These are phyloP conservation scores for Galerina marginata DNA, from an alignment of 768 basidiomycete genomes.

Conservation along the genomic window DNA sequence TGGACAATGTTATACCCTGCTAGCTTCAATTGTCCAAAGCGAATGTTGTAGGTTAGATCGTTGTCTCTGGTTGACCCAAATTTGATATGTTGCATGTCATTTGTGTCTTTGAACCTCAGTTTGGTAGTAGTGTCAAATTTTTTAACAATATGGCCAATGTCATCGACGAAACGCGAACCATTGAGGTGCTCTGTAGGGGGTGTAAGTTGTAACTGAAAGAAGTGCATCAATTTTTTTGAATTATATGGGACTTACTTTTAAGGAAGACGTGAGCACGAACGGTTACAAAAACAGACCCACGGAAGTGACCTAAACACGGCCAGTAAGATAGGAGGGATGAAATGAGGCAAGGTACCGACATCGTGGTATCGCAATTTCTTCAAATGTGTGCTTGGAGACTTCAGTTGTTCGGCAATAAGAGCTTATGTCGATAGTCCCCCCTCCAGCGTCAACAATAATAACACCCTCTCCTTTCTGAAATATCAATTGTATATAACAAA, in stretches of 20 bases:
- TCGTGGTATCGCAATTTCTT: constrained; percentile 52
- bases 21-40: constrained; percentile 52
- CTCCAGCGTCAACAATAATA: constrained; percentile 63
- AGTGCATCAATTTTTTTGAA: no score
- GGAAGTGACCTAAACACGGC: constrained; percentile 43
- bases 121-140: constrained; percentile 56
- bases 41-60: constrained; percentile 45
- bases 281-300: constrained; percentile 44
- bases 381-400: constrained; percentile 32
- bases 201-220: no score
- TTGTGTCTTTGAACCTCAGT: constrained; percentile 42
- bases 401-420: constrained; percentile 44
- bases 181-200: constrained; percentile 38
- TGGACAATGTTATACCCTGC: constrained; percentile 25
- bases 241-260: neutral
- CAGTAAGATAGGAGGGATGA: neutral
- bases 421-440: constrained; percentile 64
- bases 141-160: constrained; percentile 45
- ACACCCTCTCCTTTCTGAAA: constrained; percentile 17
- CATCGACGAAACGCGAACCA: constrained; percentile 47
- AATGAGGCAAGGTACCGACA: constrained; percentile 35
- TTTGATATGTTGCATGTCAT: constrained; percentile 48
- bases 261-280: constrained; percentile 16
- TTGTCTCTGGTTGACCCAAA: constrained; percentile 52
- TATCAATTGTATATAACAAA: no score